phyloP scores from a whole-genome alignment of 495 filamentous ascomycete genomes.

The Pseudevernia furfuracea region DNA sequence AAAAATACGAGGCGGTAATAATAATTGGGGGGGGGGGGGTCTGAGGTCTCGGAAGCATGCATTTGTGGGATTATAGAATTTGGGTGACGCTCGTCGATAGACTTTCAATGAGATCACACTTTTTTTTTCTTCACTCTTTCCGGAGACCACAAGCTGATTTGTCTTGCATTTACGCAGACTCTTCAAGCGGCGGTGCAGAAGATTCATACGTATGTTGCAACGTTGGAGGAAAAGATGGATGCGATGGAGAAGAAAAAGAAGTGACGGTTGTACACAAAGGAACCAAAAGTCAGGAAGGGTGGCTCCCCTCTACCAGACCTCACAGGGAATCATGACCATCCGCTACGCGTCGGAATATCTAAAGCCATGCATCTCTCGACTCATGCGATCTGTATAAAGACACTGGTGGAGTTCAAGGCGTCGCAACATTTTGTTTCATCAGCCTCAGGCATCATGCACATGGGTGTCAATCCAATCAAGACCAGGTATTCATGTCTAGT shows the following conservation, averaged over 20 bases:
- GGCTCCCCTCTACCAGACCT: neutral
- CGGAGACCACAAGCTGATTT: constrained; percentile 13
- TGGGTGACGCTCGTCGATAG: constrained; percentile 8
- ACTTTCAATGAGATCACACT: constrained; percentile 15
- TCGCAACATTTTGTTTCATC: neutral
- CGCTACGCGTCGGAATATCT: neutral
- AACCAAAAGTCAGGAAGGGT: neutral
- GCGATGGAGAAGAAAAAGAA: constrained; percentile 57
- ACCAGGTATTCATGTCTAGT: neutral
- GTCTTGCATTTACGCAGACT: constrained; percentile 45
- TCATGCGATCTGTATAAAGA: neutral
- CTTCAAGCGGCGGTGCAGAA: constrained; percentile 81
- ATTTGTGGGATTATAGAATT: constrained; percentile 3
- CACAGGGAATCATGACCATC: neutral
- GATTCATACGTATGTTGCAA: constrained; percentile 72
- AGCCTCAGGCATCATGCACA: neutral
- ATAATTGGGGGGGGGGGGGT: neutral
- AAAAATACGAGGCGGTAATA: neutral
- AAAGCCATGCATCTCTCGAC: neutral
- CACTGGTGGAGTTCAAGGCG: neutral
- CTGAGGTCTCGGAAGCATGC: neutral
- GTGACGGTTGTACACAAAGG: constrained; percentile 2
- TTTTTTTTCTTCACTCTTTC: constrained; percentile 24
- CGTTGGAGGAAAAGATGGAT: constrained; percentile 76
- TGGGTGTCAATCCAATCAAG: neutral